These are phyloP conservation scores for Hyaloscypha hepaticicola DNA, from an alignment of 495 filamentous ascomycete genomes.

Conservation along the genomic window DNA sequence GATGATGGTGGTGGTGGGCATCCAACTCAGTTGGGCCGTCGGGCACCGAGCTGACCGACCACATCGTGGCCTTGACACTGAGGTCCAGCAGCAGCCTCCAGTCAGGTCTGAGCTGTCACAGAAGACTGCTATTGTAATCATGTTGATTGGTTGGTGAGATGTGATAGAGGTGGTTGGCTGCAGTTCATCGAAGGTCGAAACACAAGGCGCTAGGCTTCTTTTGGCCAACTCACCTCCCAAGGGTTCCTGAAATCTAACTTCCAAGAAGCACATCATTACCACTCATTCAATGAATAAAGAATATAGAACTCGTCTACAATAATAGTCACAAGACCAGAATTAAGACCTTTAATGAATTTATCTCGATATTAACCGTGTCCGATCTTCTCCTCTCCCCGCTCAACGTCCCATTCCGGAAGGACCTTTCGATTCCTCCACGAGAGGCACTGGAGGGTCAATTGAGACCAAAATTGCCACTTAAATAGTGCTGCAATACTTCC, in stretches of 20 bases:
- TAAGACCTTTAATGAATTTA: no score
- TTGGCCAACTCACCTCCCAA: background rate
- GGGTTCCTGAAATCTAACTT: background rate
- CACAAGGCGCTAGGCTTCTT: background rate
- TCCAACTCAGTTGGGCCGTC: background rate
- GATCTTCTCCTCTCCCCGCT: background rate
- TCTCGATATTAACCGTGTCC: no score
- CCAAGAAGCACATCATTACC: background rate
- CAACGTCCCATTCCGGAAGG: background rate
- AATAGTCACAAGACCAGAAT: no score
- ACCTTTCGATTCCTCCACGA: background rate
- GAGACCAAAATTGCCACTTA: background rate
- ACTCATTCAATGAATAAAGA: background rate
- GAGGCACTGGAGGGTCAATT: background rate
- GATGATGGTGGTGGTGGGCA: background rate
- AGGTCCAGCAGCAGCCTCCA: background rate
- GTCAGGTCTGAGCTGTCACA: background rate
- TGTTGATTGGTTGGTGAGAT: background rate
- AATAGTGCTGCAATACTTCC: background rate
- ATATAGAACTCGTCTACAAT: no score
- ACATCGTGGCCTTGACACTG: background rate
- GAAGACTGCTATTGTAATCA: background rate
- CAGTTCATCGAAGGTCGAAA: background rate
- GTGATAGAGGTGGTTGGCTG: background rate
- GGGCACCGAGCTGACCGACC: constrained; percentile 11